Evolutionary conservation across 2,329 filamentous ascomycete species (phyloP).

Genomic region (Daldinia eschscholtzii): DNA sequence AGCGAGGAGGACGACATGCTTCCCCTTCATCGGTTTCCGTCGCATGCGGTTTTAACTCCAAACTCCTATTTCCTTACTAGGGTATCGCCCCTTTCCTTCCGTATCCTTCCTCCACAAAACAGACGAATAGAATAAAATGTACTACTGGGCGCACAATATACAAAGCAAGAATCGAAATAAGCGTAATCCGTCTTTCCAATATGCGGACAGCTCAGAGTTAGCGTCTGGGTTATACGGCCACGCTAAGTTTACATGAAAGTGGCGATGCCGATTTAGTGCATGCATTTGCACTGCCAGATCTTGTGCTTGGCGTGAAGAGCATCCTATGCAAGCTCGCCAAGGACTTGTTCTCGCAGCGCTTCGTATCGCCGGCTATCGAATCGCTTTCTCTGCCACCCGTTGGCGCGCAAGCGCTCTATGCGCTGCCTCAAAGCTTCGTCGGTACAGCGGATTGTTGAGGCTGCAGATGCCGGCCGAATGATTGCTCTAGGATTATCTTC

Average conservation of each 20-base stretch:
- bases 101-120: not conserved
- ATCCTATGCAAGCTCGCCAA: slow-evolving; percentile 61
- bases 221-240: not conserved
- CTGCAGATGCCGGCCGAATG: slow-evolving; percentile 32
- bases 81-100: not conserved
- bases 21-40: slow-evolving; percentile 7
- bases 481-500: slow-evolving; percentile 25
- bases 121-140: slow-evolving; percentile 12
- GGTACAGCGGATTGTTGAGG: slow-evolving; percentile 41
- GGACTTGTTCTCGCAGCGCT: slow-evolving; percentile 54
- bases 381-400: slow-evolving; percentile 67
- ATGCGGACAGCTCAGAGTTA: not conserved
- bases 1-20: not conserved
- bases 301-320: not conserved
- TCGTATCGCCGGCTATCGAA: slow-evolving; percentile 68
- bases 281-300: not conserved
- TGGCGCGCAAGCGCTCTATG: slow-evolving; percentile 67
- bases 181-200: not conserved
- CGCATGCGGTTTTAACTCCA: slow-evolving; percentile 2
- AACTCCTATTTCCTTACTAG: slow-evolving; percentile 17
- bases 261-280: not conserved
- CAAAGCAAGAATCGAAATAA: slow-evolving; percentile 18
- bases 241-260: not conserved
- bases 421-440: slow-evolving; percentile 58
- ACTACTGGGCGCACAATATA: slow-evolving; percentile 22